phyloP scores from a whole-genome alignment of 2,329 filamentous ascomycete genomes.

The Scedosporium apiospermum region DNA sequence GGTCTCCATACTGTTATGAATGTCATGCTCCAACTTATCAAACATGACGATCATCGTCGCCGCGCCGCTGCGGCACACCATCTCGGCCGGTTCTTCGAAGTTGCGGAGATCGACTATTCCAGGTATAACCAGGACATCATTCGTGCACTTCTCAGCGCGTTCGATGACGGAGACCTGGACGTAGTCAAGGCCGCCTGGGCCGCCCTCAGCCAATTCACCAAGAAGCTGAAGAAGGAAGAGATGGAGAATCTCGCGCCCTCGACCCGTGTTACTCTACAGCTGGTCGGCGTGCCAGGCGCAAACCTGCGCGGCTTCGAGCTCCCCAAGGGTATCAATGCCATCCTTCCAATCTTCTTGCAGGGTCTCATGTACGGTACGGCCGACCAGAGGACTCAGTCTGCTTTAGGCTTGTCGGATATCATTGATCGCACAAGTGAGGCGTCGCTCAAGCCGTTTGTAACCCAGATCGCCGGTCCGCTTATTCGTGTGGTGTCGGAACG shows the following conservation, averaged over 20 bases:
- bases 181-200: constrained; percentile 88
- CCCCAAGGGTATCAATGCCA: constrained; percentile 93
- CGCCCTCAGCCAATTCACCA: constrained; percentile 79
- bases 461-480: constrained; percentile 91
- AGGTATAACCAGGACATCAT: constrained; percentile 95
- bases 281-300: constrained; percentile 78
- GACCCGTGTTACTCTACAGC: constrained; percentile 75
- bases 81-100: constrained; percentile 76
- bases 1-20: constrained; percentile 95
- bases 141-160: constrained; percentile 79
- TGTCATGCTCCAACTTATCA: constrained; percentile 75
- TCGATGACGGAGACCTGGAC: constrained; percentile 73
- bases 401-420: constrained; percentile 89
- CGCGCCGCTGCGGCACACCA: constrained; percentile 71
- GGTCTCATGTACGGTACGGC: constrained; percentile 93
- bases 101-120: constrained; percentile 78
- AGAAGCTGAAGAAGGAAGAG: constrained; percentile 87
- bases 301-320: constrained; percentile 82
- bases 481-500: constrained; percentile 97
- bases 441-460: constrained; percentile 87
- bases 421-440: constrained; percentile 85
- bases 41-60: constrained; percentile 84
- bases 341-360: constrained; percentile 93
- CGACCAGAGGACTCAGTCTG: constrained; percentile 85
- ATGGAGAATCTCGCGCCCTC: constrained; percentile 90